These are phyloP conservation scores for Penicillium paxilli DNA, from an alignment of 495 filamentous ascomycete genomes.

Conservation along the genomic window DNA sequence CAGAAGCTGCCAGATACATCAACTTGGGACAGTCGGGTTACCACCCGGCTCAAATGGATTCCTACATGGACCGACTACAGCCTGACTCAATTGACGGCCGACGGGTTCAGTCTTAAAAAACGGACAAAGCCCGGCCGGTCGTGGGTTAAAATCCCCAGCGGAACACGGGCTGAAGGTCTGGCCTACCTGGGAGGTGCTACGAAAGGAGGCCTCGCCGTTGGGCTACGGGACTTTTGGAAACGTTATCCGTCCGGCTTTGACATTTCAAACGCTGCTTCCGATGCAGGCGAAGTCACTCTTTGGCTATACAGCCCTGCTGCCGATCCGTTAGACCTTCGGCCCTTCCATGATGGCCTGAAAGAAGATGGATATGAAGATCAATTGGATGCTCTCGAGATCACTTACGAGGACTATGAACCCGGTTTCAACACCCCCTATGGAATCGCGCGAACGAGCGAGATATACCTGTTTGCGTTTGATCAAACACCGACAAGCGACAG, in stretches of 20 bases:
- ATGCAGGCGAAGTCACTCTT: conserved; percentile 42
- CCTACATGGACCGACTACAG: conserved; percentile 49
- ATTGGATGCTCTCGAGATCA: conserved; percentile 50
- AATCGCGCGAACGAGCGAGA: conserved; percentile 46
- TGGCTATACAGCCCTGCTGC: conserved; percentile 53
- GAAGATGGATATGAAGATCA: conserved; percentile 47
- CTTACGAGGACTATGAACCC: conserved; percentile 53
- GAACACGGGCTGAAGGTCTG: conserved; percentile 41
- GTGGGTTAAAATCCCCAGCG: conserved; percentile 53
- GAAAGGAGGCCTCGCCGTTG: conserved; percentile 46
- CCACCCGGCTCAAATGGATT: conserved; percentile 22
- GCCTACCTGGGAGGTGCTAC: conserved; percentile 49
- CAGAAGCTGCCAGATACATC: conserved; percentile 19
- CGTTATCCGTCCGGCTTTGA: conserved; percentile 48
- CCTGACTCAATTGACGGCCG: conserved; percentile 45
- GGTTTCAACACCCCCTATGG: conserved; percentile 47
- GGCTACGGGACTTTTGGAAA: conserved; percentile 53
- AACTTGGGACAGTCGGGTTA: conserved; percentile 34
- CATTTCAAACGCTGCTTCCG: conserved; percentile 34
- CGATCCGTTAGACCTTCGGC: conserved; percentile 45
- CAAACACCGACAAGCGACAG: conserved; percentile 36
- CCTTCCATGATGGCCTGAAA: conserved; percentile 50
- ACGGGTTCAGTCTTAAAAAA: conserved; percentile 55
- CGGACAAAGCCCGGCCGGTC: conserved; percentile 45
- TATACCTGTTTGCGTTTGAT: conserved; percentile 43